phyloP scores from a whole-genome alignment of 2,329 filamentous ascomycete genomes.

The Whalleya microplaca region DNA sequence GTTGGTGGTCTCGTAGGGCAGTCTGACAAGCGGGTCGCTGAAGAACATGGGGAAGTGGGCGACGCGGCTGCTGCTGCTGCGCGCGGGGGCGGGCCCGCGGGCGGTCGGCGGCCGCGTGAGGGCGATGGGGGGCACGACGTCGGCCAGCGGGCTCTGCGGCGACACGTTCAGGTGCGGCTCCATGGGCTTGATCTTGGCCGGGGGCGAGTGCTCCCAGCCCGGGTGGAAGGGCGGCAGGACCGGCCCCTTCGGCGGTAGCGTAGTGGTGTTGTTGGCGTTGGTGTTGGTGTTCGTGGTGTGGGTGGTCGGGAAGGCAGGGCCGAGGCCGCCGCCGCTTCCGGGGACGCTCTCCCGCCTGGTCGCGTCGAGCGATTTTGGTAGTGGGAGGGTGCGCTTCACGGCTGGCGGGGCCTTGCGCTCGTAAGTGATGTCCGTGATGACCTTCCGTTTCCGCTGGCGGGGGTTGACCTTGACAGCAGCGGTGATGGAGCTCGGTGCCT shows the following conservation, averaged over 20 bases:
- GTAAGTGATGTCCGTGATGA: slow-evolving; percentile 23
- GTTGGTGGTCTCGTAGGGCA: slow-evolving; percentile 26
- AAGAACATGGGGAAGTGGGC: slow-evolving; percentile 30
- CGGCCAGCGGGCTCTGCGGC: slow-evolving; percentile 34
- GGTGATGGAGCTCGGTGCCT: slow-evolving; percentile 48
- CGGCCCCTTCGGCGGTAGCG: slow-evolving; percentile 19
- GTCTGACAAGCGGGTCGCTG: slow-evolving; percentile 32
- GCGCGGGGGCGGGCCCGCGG: too few relatives aligned
- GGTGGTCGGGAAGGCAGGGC: slow-evolving; percentile 5
- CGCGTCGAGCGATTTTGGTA: slow-evolving; percentile 4
- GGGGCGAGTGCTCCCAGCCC: slow-evolving; percentile 28
- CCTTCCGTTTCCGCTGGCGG: slow-evolving; percentile 51
- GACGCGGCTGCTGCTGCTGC: neutral
- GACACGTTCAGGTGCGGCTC: slow-evolving; percentile 34
- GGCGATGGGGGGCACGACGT: slow-evolving; percentile 14
- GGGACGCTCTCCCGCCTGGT: neutral
- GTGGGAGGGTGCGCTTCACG: slow-evolving; percentile 4
- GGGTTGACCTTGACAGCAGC: slow-evolving; percentile 55
- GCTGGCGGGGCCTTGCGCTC: slow-evolving; percentile 1
- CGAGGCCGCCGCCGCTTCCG: too few relatives aligned
- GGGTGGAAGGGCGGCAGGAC: slow-evolving; percentile 31
- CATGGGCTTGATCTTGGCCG: slow-evolving; percentile 29
- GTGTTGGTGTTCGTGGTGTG: neutral
- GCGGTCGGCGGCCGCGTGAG: slow-evolving; percentile 12
- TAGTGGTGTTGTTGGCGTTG: too few relatives aligned